Conservation (phyloP, 345 rosid genomes). For the Brassica napus region Da-Ae NC_063437.1:18681501-18682000, state of each 20-base stretch:
- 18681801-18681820: not conserved
- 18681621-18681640: not conserved
- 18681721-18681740: constrained; percentile 33
- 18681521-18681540: not conserved
- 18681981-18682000: too few species aligned
- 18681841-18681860: not conserved
- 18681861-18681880: not conserved
- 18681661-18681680: constrained; percentile 11
- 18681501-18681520: not conserved
- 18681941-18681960: too few species aligned
- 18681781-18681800: not conserved
- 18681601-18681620: constrained; percentile 3
- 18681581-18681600: not conserved
- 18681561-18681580: not conserved
- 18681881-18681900: too few species aligned
- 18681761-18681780: constrained; percentile 28
- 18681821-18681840: not conserved
- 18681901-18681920: too few species aligned
- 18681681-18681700: constrained; percentile 18
- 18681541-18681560: not conserved
- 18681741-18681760: constrained; percentile 30
- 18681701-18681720: constrained; percentile 34
- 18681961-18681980: too few species aligned
- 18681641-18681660: not conserved
- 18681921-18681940: too few species aligned